phyloP scores from a whole-genome alignment of 1,284 basidiomycete species.

The Ganoderma multipileum region DNA sequence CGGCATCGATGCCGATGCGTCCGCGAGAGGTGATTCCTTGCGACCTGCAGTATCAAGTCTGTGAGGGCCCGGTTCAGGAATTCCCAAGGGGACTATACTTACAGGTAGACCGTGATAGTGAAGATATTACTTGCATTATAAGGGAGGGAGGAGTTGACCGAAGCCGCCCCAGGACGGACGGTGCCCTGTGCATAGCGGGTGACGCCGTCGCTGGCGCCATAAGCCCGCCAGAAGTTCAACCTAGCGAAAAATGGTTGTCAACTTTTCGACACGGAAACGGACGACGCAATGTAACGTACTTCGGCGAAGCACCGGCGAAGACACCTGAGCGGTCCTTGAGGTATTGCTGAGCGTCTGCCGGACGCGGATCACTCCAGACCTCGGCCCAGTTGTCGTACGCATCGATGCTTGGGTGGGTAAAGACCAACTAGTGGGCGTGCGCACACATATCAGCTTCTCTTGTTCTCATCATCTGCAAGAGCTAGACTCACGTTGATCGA shows the following conservation, averaged over 20 bases:
- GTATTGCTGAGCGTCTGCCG: conserved; percentile 63
- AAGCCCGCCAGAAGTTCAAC: conserved; percentile 69
- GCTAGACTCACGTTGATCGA: conserved; percentile 59
- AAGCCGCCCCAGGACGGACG: conserved; percentile 67
- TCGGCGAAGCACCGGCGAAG: conserved; percentile 63
- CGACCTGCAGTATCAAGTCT: conserved; percentile 17
- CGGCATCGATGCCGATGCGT: conserved; percentile 63
- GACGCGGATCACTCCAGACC: conserved; percentile 58
- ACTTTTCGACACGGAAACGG: no score
- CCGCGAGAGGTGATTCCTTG: conserved; percentile 68
- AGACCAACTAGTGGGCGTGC: conserved; percentile 52
- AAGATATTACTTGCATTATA: conserved; percentile 64
- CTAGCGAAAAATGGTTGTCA: conserved; percentile 35
- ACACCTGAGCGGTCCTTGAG: conserved; percentile 58
- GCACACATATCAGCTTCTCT: neutral
- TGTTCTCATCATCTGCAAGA: no score
- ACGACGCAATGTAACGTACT: conserved; percentile 39
- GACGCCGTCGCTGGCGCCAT: conserved; percentile 51
- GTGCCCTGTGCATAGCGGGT: conserved; percentile 68
- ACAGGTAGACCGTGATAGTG: conserved; percentile 66
- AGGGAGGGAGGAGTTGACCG: conserved; percentile 53
- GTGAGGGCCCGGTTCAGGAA: neutral
- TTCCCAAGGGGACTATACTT: conserved; percentile 29
- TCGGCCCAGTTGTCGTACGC: conserved; percentile 71
- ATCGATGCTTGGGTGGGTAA: conserved; percentile 67